Conservation (phyloP, 2,329 filamentous ascomycete species). For the Trichoderma brevicompactum region DNA sequence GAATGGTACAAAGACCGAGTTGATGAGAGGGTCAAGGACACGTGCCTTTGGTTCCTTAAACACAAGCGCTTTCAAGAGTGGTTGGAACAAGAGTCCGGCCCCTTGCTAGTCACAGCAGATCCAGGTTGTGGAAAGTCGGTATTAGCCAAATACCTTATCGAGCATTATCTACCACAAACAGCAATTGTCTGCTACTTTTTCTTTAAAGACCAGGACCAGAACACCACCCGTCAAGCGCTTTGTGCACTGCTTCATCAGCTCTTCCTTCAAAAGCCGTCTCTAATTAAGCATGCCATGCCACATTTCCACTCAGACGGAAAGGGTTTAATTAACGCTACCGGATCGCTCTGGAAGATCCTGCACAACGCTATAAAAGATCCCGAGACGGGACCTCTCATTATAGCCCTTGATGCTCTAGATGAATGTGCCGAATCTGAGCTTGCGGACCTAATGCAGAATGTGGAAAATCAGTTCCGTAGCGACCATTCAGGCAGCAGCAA, state of each 20-base stretch:
- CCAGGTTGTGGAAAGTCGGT: conserved; percentile 48
- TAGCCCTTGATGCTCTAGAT: conserved; percentile 49
- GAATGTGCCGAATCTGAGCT: conserved; percentile 29
- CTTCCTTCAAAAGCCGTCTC: conserved; percentile 38
- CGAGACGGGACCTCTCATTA: conserved; percentile 38
- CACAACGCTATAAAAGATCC: conserved; percentile 35
- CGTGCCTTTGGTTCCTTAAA: conserved; percentile 42
- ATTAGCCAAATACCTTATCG: conserved; percentile 42
- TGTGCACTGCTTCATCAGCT: conserved; percentile 49
- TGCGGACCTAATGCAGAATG: conserved; percentile 31
- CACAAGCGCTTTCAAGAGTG: conserved; percentile 40
- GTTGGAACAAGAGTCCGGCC: conserved; percentile 36
- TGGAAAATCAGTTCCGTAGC: background rate
- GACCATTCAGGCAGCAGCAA: background rate
- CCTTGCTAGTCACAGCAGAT: conserved; percentile 45
- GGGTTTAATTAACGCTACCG: conserved; percentile 33
- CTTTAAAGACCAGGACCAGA: conserved; percentile 48
- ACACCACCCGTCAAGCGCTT: conserved; percentile 42
- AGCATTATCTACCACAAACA: conserved; percentile 33
- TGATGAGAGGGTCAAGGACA: conserved; percentile 32
- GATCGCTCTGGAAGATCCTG: conserved; percentile 44
- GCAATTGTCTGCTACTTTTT: conserved; percentile 49
- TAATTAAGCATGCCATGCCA: conserved; percentile 42
- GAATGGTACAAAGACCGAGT: conserved; percentile 38
- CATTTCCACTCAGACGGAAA: conserved; percentile 36